These are phyloP conservation scores for Fomitiporia mediterranea DNA, from an alignment of 1,284 basidiomycete species.

Conservation along the genomic window DNA sequence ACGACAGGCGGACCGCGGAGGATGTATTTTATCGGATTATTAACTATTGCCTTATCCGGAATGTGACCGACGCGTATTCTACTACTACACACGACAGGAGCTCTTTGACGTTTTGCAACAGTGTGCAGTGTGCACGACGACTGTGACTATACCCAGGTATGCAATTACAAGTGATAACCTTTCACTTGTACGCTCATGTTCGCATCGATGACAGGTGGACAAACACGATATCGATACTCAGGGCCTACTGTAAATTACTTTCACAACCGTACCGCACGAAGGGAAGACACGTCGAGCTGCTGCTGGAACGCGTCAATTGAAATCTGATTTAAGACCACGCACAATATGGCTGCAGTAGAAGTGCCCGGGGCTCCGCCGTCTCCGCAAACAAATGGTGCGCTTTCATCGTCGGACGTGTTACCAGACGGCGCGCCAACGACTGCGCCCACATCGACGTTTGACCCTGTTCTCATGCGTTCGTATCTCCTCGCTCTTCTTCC, in stretches of 20 bases:
- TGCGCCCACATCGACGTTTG: slow-evolving; percentile 26
- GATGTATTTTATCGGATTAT: neutral
- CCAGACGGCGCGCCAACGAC: slow-evolving; percentile 10
- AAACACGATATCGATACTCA: neutral
- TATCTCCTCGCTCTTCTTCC: slow-evolving; percentile 72
- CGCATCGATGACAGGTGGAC: neutral
- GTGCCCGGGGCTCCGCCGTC: slow-evolving; percentile 8
- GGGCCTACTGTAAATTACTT: neutral
- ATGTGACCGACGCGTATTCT: slow-evolving; percentile 8
- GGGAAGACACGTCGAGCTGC: neutral
- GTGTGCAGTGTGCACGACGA: neutral
- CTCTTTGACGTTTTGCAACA: slow-evolving; percentile 7
- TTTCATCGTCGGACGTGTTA: slow-evolving; percentile 13
- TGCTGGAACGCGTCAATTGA: neutral
- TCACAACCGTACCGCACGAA: neutral
- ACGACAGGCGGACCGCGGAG: too few relatives aligned
- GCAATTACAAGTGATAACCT: neutral
- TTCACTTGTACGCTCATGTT: neutral
- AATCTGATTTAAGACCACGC: neutral
- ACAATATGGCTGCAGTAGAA: slow-evolving; percentile 16
- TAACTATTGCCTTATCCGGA: neutral
- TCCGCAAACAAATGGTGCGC: slow-evolving; percentile 4
- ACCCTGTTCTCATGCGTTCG: slow-evolving; percentile 28
- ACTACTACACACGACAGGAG: slow-evolving; percentile 1
- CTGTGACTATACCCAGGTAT: slow-evolving; percentile 5